These are phyloP conservation scores for Batkoa obscura DNA, from an alignment of 371 early-diverging fungal genomes.

Conservation along the genomic window DNA sequence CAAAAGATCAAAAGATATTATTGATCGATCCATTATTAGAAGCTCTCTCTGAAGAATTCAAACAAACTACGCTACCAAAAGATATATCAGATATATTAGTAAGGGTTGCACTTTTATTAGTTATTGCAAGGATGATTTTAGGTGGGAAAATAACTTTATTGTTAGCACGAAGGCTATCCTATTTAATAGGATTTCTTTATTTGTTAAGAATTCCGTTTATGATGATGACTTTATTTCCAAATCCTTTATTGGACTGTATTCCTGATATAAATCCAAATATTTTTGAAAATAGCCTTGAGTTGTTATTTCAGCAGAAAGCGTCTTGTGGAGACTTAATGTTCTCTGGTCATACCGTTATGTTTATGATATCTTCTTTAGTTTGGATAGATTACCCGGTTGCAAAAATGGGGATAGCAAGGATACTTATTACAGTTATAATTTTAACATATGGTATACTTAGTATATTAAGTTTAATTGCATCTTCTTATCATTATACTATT, in stretches of 20 bases:
- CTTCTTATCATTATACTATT: constrained; percentile 3
- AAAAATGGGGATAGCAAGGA: neutral
- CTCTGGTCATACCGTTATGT: constrained; percentile 5
- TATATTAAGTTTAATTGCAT: neutral
- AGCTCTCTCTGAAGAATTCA: neutral
- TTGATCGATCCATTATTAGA: neutral
- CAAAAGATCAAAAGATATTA: neutral
- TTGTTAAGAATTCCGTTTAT: neutral
- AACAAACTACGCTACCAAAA: neutral
- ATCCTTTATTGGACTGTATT: neutral
- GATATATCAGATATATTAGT: neutral
- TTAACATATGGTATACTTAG: neutral
- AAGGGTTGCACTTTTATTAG: neutral
- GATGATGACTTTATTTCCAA: neutral
- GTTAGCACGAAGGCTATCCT: neutral
- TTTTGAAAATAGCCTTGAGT: neutral
- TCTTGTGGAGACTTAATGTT: constrained; percentile 5
- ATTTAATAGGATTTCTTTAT: neutral
- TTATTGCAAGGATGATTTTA: neutral
- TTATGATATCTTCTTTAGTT: neutral
- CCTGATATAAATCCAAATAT: neutral
- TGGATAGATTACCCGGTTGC: neutral
- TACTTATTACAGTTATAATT: neutral
- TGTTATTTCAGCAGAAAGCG: neutral
- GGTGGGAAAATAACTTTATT: neutral